phyloP scores from a whole-genome alignment of 305 asterid species.

The Coffea humblotiana region DNA sequence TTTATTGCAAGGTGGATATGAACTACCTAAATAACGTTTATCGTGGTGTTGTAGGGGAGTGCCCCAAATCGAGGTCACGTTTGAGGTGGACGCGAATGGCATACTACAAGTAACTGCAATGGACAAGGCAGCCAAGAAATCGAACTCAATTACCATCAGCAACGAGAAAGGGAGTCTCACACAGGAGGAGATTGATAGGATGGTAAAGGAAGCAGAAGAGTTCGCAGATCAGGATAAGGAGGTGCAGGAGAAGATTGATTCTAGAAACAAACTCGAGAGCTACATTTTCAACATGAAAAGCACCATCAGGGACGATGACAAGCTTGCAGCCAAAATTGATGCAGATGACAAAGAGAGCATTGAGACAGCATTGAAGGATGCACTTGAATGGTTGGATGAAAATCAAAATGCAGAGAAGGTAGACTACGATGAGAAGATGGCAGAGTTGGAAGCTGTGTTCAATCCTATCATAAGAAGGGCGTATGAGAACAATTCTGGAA shows the following conservation, averaged over 20 bases:
- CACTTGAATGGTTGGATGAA: slow-evolving; percentile 36
- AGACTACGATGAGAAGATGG: slow-evolving; percentile 28
- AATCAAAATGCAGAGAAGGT: slow-evolving; percentile 21
- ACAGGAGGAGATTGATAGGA: slow-evolving; percentile 23
- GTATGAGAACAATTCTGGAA: slow-evolving; percentile 10
- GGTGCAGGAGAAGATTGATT: slow-evolving; percentile 26
- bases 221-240: slow-evolving; percentile 25
- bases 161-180: slow-evolving; percentile 16
- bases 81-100: slow-evolving; percentile 27
- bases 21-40: background rate
- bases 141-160: slow-evolving; percentile 25
- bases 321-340: slow-evolving; percentile 16
- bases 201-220: slow-evolving; percentile 26
- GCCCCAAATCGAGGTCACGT: slow-evolving; percentile 39
- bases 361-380: slow-evolving; percentile 25
- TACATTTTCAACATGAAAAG: slow-evolving; percentile 33
- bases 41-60: slow-evolving; percentile 25
- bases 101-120: slow-evolving; percentile 30
- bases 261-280: slow-evolving; percentile 28
- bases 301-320: slow-evolving; percentile 15
- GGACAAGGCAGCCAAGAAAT: slow-evolving; percentile 27
- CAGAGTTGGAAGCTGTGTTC: slow-evolving; percentile 27
- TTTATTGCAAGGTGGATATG: background rate
- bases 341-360: slow-evolving; percentile 25
- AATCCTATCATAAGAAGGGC: slow-evolving; percentile 22